Conservation (phyloP, 768 basidiomycete species). For the Serendipita vermifera region DNA sequence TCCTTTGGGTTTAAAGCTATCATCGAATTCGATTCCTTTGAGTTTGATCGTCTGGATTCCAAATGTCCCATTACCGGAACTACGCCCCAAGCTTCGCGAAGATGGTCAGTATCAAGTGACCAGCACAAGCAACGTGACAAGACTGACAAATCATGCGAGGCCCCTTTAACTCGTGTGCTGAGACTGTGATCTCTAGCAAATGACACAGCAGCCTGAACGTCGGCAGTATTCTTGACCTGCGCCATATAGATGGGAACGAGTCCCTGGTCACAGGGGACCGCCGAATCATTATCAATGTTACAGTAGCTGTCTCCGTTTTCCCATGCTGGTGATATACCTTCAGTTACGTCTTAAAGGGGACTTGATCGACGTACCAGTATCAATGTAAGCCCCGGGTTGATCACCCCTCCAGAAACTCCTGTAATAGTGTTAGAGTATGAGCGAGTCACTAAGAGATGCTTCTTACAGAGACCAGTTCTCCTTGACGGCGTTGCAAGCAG, state of each 20-base stretch:
- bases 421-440: background rate
- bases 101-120: slow-evolving; percentile 23
- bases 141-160: slow-evolving; percentile 29
- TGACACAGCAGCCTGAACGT: background rate
- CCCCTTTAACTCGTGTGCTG: slow-evolving; percentile 10
- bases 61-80: slow-evolving; percentile 17
- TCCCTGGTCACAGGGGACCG: background rate
- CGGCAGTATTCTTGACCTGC: background rate
- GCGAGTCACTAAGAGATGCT: background rate
- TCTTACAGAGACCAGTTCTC: background rate
- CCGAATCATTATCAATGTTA: background rate
- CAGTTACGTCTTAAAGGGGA: background rate
- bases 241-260: background rate
- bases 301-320: slow-evolving; percentile 7
- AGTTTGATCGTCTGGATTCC: slow-evolving; percentile 8
- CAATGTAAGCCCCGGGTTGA: background rate
- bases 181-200: slow-evolving; percentile 12
- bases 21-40: slow-evolving; percentile 26
- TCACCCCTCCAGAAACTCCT: background rate
- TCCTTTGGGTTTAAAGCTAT: slow-evolving; percentile 24
- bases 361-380: background rate
- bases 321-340: background rate
- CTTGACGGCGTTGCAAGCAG: background rate
- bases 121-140: background rate
- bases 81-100: slow-evolving; percentile 13